phyloP scores from a whole-genome alignment of 2,329 filamentous ascomycete species.

The Calonectria leucothoes region DNA sequence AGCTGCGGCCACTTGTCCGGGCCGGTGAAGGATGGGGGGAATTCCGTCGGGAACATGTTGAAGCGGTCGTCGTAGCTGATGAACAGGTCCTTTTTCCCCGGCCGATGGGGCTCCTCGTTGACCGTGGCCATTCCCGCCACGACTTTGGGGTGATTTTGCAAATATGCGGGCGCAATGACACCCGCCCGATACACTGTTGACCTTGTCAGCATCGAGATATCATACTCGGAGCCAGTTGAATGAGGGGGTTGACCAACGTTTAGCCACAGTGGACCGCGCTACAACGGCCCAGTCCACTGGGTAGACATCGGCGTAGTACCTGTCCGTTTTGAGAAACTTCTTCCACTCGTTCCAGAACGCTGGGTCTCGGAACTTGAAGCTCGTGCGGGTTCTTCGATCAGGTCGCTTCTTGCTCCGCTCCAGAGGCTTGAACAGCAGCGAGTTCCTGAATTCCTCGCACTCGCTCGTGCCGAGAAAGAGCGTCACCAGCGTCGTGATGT shows the following conservation, averaged over 20 bases:
- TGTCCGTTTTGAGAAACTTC: slow-evolving; percentile 15
- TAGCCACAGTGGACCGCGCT: slow-evolving; percentile 39
- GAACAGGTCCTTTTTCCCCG: slow-evolving; percentile 40
- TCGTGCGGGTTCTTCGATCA: slow-evolving; percentile 38
- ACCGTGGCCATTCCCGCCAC: slow-evolving; percentile 35
- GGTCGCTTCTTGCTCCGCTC: slow-evolving; percentile 33
- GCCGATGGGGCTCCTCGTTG: slow-evolving; percentile 41
- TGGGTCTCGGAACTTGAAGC: slow-evolving; percentile 35
- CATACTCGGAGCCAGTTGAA: fast-evolving
- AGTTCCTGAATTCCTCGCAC: slow-evolving; percentile 29
- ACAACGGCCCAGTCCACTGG: slow-evolving; percentile 44
- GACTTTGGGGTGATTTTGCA: slow-evolving; percentile 31
- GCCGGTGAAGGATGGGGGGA: slow-evolving; percentile 22
- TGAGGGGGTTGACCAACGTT: slow-evolving; percentile 20
- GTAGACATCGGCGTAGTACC: slow-evolving; percentile 34
- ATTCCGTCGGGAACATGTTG: slow-evolving; percentile 19
- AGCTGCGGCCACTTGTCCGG: slow-evolving; percentile 39
- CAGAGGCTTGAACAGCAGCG: slow-evolving; percentile 34
- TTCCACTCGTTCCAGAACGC: slow-evolving; percentile 41
- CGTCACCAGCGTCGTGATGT: slow-evolving; percentile 21
- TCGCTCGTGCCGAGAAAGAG: slow-evolving; percentile 31
- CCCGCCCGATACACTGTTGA: slow-evolving; percentile 40
- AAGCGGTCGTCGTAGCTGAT: slow-evolving; percentile 42
- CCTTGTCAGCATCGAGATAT: slow-evolving; percentile 20
- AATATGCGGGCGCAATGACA: slow-evolving; percentile 35